Base-by-base conservation (phyloP, 169 alveolate species). In the Theileria annulata region DNA sequence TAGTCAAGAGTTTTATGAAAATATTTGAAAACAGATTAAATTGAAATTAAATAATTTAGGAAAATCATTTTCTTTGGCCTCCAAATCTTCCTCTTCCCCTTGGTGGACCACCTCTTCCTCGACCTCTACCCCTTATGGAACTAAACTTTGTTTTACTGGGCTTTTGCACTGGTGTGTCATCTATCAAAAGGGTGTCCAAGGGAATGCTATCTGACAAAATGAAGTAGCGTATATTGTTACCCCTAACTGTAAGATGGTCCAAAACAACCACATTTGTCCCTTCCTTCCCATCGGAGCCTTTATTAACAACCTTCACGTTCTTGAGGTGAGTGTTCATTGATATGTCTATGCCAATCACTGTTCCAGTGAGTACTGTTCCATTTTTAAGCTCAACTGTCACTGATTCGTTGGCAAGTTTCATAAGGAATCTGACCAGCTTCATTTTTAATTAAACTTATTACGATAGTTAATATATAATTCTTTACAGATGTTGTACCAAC, bases 241-340 rank as follows among this genome's bases (percentile, higher is more conserved):
- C 98, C 64, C 93, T 54, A 49, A 87, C 90, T 21, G 93, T 86
- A 35, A 88, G 81, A 63, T 91, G 95, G 21, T 90, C 94, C 58
- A 90, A 66, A 25, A 90, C 75, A 63, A 85, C 80, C 59, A 84
- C 86, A 54, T 87, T 86, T 58, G 90, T 84, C 28, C 78, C 90
- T 25, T 66, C 76, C 37, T 69, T 84, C 13, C 60, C 76, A 35
- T 97, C 99, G 68, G 96, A 85, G n/a, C 94, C 87, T 86, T 97
- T 97, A 73, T 95, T 88, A n/a, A 98, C 97, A 87, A 98, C 87
- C 89, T 96, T 97, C 30, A 97, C 99, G 77, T 96, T 96, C 88
- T 97, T 97, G 87, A 98, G 87, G 86, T 98, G 99, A 27, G 99
- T 98, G 90, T 98, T 98, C 99, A 98, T 98, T 69, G 98, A 94